Evolutionary conservation across 257 asterid genomes (phyloP), one percentile per base, ranked within the genome.

Genomic region (Ilex aquifolium): DNA sequence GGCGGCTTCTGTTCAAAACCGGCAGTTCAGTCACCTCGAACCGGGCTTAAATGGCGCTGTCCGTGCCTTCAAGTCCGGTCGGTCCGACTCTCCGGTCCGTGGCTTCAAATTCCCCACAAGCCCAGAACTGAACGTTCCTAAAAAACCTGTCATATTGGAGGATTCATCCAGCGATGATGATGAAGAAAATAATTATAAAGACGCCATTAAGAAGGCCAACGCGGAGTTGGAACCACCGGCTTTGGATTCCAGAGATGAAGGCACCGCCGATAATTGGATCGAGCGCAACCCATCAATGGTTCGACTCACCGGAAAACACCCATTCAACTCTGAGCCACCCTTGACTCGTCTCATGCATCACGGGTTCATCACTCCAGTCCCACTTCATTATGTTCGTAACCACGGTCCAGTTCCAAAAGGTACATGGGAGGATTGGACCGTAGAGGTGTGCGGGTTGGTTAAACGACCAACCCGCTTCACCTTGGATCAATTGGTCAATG

Each of bases 361-460:
- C 67, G 99, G 99, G 6, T 92, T 92, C 82, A 89, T 92, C 56
- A 92, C 99, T 0, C 99, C 99, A 7, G 99, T 83, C 0, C 94
- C 99, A 0, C 86, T 89, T 69, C 99, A 92, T 81, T 92, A 92
- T 77, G 99, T 92, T 17, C 93, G 99, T 9, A 92, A 92, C 83
- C 99, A 92, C 71, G 99, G 99, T 0, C 16, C 88, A 1, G 99
- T 92, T 7, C 99, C 99, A 0, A 73, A 69, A 21, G 89, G 76
- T 2, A 3, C 81, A 2, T 87, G 83, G 81, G 83, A 73, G 1
- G 91, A 82, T 13, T 89, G 99, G 99, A 79, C 83, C 5, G 84
- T 92, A 3, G 97, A 92, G 60, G 73, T 92, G 0, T 76, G 87
- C 65, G 99, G 99, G 2, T 82, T 91, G 0, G 95, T 88, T 0